Evolutionary conservation across 164 flowering plant species (phyloP).

Genomic region (Umbilicus rupestris): DNA sequence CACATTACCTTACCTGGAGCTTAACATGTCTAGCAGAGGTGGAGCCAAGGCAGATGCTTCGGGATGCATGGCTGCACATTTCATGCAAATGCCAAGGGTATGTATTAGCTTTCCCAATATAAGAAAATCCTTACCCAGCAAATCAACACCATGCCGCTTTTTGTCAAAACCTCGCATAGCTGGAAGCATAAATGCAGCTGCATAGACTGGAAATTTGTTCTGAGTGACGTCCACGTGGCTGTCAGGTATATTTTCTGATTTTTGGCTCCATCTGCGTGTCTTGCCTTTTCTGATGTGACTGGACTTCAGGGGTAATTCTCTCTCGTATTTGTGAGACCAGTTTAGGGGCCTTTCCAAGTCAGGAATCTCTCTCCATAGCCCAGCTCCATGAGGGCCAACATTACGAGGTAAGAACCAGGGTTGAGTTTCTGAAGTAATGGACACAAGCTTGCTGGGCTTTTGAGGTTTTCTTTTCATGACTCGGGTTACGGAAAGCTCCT

Average conservation of each 20-base stretch:
- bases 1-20: constrained; percentile 50
- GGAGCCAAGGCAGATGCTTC: constrained; percentile 87
- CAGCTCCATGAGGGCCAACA: constrained; percentile 67
- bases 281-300: constrained; percentile 58
- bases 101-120: constrained; percentile 87
- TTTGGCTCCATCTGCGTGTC: constrained; percentile 72
- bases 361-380: constrained; percentile 77
- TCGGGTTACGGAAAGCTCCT: constrained; percentile 65
- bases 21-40: constrained; percentile 71
- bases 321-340: constrained; percentile 68
- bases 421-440: constrained; percentile 49
- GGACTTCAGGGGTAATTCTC: constrained; percentile 64
- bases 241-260: constrained; percentile 27
- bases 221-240: constrained; percentile 41
- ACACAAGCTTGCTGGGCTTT: constrained; percentile 32
- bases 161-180: constrained; percentile 91
- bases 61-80: constrained; percentile 88
- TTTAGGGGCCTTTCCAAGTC: constrained; percentile 45
- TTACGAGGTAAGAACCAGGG: constrained; percentile 79
- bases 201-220: constrained; percentile 77
- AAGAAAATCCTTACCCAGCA: constrained; percentile 79
- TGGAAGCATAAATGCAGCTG: constrained; percentile 98
- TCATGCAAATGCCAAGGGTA: constrained; percentile 92
- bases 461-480: constrained; percentile 26
- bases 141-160: constrained; percentile 93